These are phyloP conservation scores for Casuarina cunninghamiana DNA, from an alignment of 306 rosid species.

Conservation along the genomic window DNA sequence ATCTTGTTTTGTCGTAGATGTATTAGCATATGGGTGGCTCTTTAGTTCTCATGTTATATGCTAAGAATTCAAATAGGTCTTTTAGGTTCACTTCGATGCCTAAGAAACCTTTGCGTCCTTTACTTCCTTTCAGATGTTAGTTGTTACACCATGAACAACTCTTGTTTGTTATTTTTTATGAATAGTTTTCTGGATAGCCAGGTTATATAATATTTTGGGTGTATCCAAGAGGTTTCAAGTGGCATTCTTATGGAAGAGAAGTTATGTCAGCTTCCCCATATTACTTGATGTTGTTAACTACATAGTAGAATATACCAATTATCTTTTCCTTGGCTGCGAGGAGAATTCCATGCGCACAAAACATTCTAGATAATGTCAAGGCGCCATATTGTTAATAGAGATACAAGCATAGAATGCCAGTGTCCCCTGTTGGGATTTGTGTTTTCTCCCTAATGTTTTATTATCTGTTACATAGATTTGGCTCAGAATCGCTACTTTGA, in stretches of 20 bases:
- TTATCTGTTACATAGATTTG: slow-evolving; percentile 55
- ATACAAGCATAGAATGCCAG: background rate
- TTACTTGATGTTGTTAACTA: background rate
- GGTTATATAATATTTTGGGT: background rate
- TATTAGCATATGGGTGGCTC: background rate
- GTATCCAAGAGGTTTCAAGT: background rate
- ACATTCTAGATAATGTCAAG: background rate
- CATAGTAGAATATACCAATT: background rate
- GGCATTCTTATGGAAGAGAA: background rate
- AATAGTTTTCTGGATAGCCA: background rate
- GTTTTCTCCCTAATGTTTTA: slow-evolving; percentile 11
- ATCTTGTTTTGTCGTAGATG: background rate
- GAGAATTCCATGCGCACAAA: background rate
- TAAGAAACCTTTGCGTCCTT: background rate
- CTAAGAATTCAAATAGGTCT: background rate
- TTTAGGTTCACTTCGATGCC: background rate
- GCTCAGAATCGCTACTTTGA: slow-evolving; percentile 95
- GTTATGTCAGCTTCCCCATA: background rate
- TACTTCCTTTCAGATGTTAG: background rate
- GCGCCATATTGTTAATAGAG: background rate
- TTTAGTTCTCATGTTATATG: background rate
- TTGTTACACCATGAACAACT: background rate
- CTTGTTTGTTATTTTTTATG: background rate
- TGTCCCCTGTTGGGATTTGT: background rate
- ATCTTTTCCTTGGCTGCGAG: background rate